Percentiles rank a stretch among this genome's conserved stretches.
Conservation (phyloP, 1,284 basidiomycete genomes). For the Neotropicomus parvogracilis region DNA sequence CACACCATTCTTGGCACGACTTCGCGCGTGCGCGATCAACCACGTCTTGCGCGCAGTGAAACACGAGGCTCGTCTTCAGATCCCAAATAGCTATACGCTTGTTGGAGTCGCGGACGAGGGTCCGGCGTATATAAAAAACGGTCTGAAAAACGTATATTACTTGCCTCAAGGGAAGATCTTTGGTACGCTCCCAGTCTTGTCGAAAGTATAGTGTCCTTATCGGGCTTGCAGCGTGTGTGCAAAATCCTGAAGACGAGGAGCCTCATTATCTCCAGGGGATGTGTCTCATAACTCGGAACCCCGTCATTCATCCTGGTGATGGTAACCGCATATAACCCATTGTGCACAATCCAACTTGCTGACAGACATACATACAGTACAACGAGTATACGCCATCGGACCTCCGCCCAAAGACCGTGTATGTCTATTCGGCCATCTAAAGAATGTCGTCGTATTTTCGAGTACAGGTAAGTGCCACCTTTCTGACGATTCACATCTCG, state of each 20-base stretch:
- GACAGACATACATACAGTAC: slow-evolving; percentile 41
- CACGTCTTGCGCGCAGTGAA: slow-evolving; percentile 68
- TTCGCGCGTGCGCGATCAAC: slow-evolving; percentile 54
- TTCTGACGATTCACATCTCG: neutral
- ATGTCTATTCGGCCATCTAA: slow-evolving; percentile 52
- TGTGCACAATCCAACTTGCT: neutral
- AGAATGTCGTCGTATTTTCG: slow-evolving; percentile 11
- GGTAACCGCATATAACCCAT: slow-evolving; percentile 38
- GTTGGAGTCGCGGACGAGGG: slow-evolving; percentile 79
- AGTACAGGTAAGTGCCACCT: slow-evolving; percentile 2
- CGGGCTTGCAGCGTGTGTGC: slow-evolving; percentile 52
- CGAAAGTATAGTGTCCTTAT: slow-evolving; percentile 15
- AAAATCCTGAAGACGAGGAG: slow-evolving; percentile 41
- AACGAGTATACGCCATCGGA: slow-evolving; percentile 67
- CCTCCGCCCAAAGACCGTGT: slow-evolving; percentile 54
- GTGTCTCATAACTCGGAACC: slow-evolving; percentile 60
- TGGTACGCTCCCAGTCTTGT: slow-evolving; percentile 40
- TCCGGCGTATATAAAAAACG: slow-evolving; percentile 47
- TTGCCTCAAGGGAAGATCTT: slow-evolving; percentile 56
- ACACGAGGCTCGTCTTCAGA: slow-evolving; percentile 62
- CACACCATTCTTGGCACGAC: slow-evolving; percentile 54
- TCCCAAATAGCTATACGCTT: slow-evolving; percentile 62
- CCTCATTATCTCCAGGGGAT: slow-evolving; percentile 52
- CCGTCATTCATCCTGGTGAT: slow-evolving; percentile 68
- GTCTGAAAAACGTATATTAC: slow-evolving; percentile 49